Percentiles rank a stretch among this genome's conserved stretches.
These are phyloP conservation scores for Musa schizocarpa DNA, from an alignment of 176 grass and related monocot genomes.

Conservation along the genomic window DNA sequence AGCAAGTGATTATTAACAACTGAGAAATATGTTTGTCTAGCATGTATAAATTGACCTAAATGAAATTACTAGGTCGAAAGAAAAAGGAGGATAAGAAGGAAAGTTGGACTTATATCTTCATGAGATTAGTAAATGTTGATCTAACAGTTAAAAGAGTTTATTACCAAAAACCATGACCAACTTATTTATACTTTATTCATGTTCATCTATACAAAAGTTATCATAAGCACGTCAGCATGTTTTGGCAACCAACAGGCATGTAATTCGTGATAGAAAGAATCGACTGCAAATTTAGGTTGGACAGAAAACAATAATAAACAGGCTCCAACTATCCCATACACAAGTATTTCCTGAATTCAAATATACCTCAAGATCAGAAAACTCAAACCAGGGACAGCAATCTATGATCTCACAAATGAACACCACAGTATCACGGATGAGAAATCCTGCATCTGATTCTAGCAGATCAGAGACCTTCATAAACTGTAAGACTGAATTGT, in stretches of 20 bases:
- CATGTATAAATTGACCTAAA: too few relatives aligned
- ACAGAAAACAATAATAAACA: neutral
- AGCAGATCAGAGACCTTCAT: slow-evolving; percentile 89
- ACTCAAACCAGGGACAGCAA: slow-evolving; percentile 98
- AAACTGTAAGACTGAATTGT: slow-evolving; percentile 93
- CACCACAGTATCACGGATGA: slow-evolving; percentile 68
- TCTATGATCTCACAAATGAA: slow-evolving; percentile 93
- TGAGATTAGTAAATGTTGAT: too few relatives aligned
- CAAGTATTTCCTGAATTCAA: neutral
- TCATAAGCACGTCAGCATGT: too few relatives aligned
- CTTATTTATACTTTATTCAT: too few relatives aligned
- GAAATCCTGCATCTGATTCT: slow-evolving; percentile 74
- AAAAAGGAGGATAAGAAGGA: too few relatives aligned
- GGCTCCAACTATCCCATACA: neutral
- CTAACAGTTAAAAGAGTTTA: too few relatives aligned
- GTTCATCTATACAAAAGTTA: too few relatives aligned
- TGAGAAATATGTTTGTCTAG: too few relatives aligned
- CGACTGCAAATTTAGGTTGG: neutral
- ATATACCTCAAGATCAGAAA: slow-evolving; percentile 96
- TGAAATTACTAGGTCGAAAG: too few relatives aligned
- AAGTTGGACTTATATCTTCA: too few relatives aligned
- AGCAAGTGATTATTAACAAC: too few relatives aligned
- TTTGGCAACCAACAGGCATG: neutral
- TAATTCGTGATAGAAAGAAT: neutral
- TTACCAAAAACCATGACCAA: too few relatives aligned